Evolutionary conservation across 805 yeast species (phyloP), one percentile per base, ranked within the genome.

Genomic region (Metschnikowia santaceciliae): DNA sequence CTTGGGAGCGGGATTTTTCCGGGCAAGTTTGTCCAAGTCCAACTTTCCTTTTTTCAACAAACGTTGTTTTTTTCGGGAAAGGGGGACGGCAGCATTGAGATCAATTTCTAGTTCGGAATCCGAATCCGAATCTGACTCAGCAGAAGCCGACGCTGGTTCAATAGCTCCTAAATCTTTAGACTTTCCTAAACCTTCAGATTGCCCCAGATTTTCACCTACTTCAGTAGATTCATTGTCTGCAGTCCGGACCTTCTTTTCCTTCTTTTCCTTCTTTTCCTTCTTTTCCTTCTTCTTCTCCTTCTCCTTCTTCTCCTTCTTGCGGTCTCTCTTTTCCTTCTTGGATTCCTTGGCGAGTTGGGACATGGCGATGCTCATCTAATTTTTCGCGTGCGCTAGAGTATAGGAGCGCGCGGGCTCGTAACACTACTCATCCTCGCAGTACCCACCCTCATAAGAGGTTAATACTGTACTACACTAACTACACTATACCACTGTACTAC

Each of bases 21-120:
- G 64, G 49, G 65, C 71, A 59, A 83, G 62, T 59, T 82, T 84
- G 45, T 81, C 85, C 42, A 82, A 58, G 44, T 86, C 80, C 61
- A 87, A 83, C 54, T 90, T 90, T 56, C 85, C 89, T 66, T 86
- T 86, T 69, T 94, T 92, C 57, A 87, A 70, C 58, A 84, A 72
- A 71, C 98, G 86, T 61, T 86, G 86, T 68, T 92, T 96, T 67
- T 94, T 92, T 68, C 89, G 91, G 11, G 97, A 90, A 46, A 91
- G 73, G 1, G 99, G 61, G 8, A 50, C 54, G 5, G 53, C 83
- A 44, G 82, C 86, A 22, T 73, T 70, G 48, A 87, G 70, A 62
- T 86, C 87, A 53, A 87, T 86, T 57, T 82, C 88, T 47, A 87
- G 76, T 62, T 84, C 89, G 10, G 42, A 42, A 13, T 22, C 26